Evolutionary conservation across 768 basidiomycete genomes (phyloP), one percentile per base, ranked within the genome.

Genomic region (Sistotremastrum suecicum): DNA sequence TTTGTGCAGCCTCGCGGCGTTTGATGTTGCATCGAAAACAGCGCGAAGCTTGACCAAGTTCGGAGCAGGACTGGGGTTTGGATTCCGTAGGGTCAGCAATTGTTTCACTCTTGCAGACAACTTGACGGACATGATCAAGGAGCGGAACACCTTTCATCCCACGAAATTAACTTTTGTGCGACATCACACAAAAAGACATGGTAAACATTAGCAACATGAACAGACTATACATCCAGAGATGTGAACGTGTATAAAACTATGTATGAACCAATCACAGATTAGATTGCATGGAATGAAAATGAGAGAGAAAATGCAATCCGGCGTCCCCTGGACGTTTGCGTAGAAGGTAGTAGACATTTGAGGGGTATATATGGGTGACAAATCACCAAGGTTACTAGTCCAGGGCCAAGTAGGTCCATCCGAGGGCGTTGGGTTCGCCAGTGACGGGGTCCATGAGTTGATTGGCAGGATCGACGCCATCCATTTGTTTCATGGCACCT

Each of bases 81-180:
- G 84, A 53, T 73, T 80, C 56, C 77, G 80, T 47, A 81, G 66
- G 36, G 74, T 74, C 60, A 83, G 60, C 44, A 83, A 68, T 12
- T 80, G 80, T 66, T 87, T 92, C 54, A 92, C 63, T 7, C 70
- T 56, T 2, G 77, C 67, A 1, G 85, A 75, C 28, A 91, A 57
- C 43, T 53, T 53, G 47, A 50, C 46, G 37, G 9, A 12, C 29
- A 29, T 11, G 11, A 34, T 29, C 5, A 3, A 32, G 29, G 42
- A 12, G 29, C 41, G 7, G 31, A 31, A 12, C 36, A 36, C 3
- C 6, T 42, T 46, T n/a, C 12, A 20, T 20, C 20, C 20, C 20
- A 20, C 20, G 20, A 20, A 20, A 20, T 20, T 20, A 20, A 20
- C 20, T 20, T 20, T 20, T 20, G 20, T 20, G 20, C 20, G 20